These are phyloP conservation scores for Candida tammaniensis DNA, from an alignment of 805 yeast species.

Conservation along the genomic window DNA sequence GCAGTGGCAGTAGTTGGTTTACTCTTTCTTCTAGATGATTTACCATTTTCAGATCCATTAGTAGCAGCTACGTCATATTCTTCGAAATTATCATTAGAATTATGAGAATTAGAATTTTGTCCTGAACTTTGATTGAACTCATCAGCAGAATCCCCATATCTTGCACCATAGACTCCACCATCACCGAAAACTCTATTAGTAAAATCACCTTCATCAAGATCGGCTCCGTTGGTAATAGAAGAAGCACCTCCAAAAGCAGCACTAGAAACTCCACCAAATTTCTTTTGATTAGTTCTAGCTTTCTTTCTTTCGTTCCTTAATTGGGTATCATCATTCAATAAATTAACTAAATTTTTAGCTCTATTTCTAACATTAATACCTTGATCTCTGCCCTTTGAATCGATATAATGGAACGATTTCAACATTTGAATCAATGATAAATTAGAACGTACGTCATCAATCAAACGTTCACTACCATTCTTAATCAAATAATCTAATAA, in stretches of 20 bases:
- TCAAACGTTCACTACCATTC: conserved; percentile 92
- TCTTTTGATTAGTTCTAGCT: conserved; percentile 82
- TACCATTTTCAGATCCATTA: conserved; percentile 15
- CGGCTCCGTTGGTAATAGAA: conserved; percentile 32
- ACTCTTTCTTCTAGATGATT: conserved; percentile 18
- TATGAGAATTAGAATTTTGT: conserved; percentile 18
- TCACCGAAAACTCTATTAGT: conserved; percentile 62
- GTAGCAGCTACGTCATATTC: conserved; percentile 52
- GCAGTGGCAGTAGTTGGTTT: conserved; percentile 39
- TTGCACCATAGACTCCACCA: conserved; percentile 67
- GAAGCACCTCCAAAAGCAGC: conserved; percentile 51
- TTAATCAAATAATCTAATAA: conserved; percentile 86
- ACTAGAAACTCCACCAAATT: conserved; percentile 73
- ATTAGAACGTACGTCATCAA: conserved; percentile 90
- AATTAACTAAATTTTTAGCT: conserved; percentile 67
- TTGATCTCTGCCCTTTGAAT: conserved; percentile 91
- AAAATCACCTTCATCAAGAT: conserved; percentile 50
- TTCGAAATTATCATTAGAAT: conserved; percentile 45
- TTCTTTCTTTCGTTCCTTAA: conserved; percentile 85
- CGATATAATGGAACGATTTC: conserved; percentile 90
- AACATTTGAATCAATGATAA: conserved; percentile 79
- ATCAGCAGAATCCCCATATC: conserved; percentile 57
- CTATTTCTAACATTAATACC: conserved; percentile 94
- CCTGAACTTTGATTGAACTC: conserved; percentile 22
- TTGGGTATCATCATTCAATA: conserved; percentile 72